Evolutionary conservation across 1,284 basidiomycete species (phyloP), one percentile per base, ranked within the genome.

Genomic region (Heterobasidion irregulare): DNA sequence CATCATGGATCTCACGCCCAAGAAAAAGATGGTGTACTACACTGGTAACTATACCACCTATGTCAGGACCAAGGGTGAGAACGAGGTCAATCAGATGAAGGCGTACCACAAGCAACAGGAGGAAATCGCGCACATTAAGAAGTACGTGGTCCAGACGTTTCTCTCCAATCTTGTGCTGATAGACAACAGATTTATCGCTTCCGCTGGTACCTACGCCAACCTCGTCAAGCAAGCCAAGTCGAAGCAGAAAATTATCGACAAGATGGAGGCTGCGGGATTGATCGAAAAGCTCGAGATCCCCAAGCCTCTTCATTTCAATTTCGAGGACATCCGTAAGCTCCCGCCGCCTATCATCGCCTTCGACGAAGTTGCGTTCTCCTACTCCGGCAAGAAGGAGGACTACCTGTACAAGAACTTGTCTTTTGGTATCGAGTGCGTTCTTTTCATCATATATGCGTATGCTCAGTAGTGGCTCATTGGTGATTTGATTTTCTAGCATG

Each of bases 241-340:
- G 51, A 99, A 99, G 76, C 96, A 98, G 73, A 98, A 99, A 78
- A 97, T 97, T 62, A 97, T 99, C 72, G 96, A 99, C 81, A 99
- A 99, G 84, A 98, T 99, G 96, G 96, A 98, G 79, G 96, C 96
- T n/a, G 96, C 95, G 12, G 96, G 96, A 64, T 79, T 98, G 47
- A 80, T 98, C 66, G 93, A 98, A 74, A 93, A 93, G 72, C 77
- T 98, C 56, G 89, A 92, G 67, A 67, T 70, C 7, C 79, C 82
- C 52, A 85, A 82, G 65, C 82, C 83, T 45, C 75, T 98, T 54
- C 80, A 84, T 54, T 99, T 98, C 84, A 88, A 97, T 80, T 98
- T 98, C 69, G 95, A 98, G 72, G 94, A 97, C 66, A 84, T 98
- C 59, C 78, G 83, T 65, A 94, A 91, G 72, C 83, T 99, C 15